Conservation (phyloP, 2,329 filamentous ascomycete genomes). For the Apiospora sp. region DNA sequence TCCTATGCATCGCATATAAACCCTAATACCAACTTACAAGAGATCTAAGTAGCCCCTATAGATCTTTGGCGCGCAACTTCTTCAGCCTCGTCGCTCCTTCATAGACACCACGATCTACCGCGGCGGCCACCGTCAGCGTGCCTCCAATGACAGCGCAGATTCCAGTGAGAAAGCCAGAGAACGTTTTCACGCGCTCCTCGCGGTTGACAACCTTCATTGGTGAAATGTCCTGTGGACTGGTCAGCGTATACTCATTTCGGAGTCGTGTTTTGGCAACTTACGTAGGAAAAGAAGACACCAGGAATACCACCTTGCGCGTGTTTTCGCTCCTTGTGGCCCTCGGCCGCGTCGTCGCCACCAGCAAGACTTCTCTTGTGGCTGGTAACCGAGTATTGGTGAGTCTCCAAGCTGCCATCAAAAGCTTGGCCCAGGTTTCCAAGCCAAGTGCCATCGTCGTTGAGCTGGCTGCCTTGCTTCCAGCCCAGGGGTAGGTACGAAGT, state of each 20-base stretch:
- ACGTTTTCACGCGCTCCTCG: constrained; percentile 87
- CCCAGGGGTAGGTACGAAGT: constrained; percentile 94
- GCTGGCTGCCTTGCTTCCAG: constrained; percentile 63
- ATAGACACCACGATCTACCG: constrained; percentile 88
- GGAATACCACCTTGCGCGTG: constrained; percentile 93
- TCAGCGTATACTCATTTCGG: background rate
- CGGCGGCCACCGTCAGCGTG: constrained; percentile 93
- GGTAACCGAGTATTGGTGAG: constrained; percentile 97
- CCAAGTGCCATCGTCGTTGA: constrained; percentile 61
- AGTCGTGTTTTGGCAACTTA: constrained; percentile 55
- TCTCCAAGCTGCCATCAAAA: constrained; percentile 85
- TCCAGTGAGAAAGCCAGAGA: constrained; percentile 90
- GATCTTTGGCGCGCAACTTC: constrained; percentile 78
- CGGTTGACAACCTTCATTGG: constrained; percentile 99
- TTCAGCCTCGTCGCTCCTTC: constrained; percentile 85
- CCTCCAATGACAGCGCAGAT: constrained; percentile 95
- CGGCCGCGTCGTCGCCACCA: constrained; percentile 83
- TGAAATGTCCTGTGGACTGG: constrained; percentile 78
- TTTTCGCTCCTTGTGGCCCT: constrained; percentile 90
- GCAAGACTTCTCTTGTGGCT: constrained; percentile 89
- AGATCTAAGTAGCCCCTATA: constrained; percentile 46
- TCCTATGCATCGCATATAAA: constrained; percentile 33
- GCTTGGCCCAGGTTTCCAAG: constrained; percentile 74
- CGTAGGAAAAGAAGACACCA: constrained; percentile 98
- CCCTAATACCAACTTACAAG: constrained; percentile 30